Percentiles rank a stretch among this genome's conserved stretches.
phyloP scores from a whole-genome alignment of 805 yeast species.

The Cyberlindnera japonica region DNA sequence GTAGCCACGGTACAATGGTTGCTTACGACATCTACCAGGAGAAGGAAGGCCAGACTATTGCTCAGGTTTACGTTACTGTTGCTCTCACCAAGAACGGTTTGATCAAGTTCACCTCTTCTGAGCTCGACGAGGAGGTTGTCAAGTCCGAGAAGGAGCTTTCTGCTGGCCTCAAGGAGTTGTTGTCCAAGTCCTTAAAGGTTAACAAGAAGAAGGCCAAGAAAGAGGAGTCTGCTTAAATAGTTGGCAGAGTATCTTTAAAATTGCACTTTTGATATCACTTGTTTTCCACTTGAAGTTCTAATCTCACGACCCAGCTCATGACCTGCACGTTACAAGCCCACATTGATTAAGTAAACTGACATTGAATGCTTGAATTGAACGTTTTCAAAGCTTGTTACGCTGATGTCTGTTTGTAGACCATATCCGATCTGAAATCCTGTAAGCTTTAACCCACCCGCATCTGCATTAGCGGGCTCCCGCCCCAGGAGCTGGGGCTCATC shows the following conservation, averaged over 20 bases:
- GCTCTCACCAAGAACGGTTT: constrained; percentile 72
- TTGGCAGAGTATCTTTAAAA: not conserved
- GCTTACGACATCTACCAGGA: constrained; percentile 68
- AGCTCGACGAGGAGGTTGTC: constrained; percentile 45
- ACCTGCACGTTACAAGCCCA: no score
- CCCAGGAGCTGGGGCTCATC: no score
- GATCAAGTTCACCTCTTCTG: constrained; percentile 57
- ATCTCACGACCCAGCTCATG: constrained; percentile 1
- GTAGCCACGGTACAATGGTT: constrained; percentile 59
- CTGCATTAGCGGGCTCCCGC: no score
- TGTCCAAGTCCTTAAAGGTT: constrained; percentile 50
- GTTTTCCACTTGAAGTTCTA: not conserved
- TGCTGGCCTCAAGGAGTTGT: constrained; percentile 42
- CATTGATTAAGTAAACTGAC: no score
- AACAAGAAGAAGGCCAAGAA: constrained; percentile 39
- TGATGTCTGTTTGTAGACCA: no score
- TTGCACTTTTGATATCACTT: not conserved
- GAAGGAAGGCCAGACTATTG: constrained; percentile 61
- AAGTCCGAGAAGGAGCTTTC: constrained; percentile 53
- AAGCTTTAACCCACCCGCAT: no score
- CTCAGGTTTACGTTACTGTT: constrained; percentile 72
- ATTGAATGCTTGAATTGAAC: not conserved
- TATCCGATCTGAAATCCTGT: no score
- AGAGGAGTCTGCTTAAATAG: constrained; percentile 5
- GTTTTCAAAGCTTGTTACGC: no score